These are phyloP conservation scores for Plasmodium ovale DNA, from an alignment of 169 alveolate species.

Conservation along the genomic window DNA sequence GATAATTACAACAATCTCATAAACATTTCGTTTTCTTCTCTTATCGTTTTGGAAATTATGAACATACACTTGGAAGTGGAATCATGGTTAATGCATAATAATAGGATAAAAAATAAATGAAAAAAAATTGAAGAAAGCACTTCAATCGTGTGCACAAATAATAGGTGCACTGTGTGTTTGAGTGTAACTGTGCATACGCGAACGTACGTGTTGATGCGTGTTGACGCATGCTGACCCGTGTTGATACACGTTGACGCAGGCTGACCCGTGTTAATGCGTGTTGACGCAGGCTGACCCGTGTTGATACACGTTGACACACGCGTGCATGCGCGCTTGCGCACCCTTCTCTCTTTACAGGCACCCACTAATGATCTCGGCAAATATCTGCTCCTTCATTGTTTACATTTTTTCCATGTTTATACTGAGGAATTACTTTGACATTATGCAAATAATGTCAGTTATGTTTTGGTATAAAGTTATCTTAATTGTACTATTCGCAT, in stretches of 20 bases:
- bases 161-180: background rate
- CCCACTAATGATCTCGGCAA: conserved; percentile 87
- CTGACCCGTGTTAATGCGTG: too few relatives aligned
- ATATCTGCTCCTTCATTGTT: conserved; percentile 86
- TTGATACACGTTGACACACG: background rate
- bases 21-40: conserved; percentile 96
- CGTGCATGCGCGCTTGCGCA: conserved; percentile 10
- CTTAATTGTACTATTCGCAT: conserved; percentile 91
- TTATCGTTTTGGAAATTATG: conserved; percentile 94
- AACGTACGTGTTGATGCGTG: background rate
- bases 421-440: conserved; percentile 92
- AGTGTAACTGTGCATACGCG: background rate
- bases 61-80: conserved; percentile 95
- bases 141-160: background rate
- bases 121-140: background rate
- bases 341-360: conserved; percentile 79
- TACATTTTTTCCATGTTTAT: conserved; percentile 90
- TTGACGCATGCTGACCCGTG: too few relatives aligned
- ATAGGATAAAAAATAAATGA: background rate
- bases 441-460: conserved; percentile 88
- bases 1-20: conserved; percentile 93
- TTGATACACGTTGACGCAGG: too few relatives aligned
- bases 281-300: too few relatives aligned
- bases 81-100: conserved; percentile 86
- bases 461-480: conserved; percentile 92